phyloP scores from a whole-genome alignment of 345 rosid genomes.

The Dovyalis caffra region DNA sequence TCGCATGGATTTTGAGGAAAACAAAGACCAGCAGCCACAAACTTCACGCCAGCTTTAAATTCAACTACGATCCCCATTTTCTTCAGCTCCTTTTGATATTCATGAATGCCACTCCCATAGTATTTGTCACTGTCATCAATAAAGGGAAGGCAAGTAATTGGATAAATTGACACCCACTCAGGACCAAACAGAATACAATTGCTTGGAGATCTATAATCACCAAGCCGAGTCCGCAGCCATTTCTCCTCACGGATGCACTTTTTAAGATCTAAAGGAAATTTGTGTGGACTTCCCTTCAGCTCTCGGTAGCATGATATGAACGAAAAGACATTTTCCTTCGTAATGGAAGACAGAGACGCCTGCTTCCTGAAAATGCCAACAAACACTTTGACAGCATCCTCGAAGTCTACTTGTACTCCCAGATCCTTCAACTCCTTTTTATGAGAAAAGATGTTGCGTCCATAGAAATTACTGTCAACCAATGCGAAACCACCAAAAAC shows the following conservation, averaged over 20 bases:
- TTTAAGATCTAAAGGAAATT: conserved; percentile 35
- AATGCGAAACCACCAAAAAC: conserved; percentile 49
- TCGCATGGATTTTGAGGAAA: conserved; percentile 30
- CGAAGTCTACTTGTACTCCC: conserved; percentile 48
- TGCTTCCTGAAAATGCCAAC: conserved; percentile 31
- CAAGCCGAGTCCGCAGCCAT: conserved; percentile 62
- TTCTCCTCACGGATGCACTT: conserved; percentile 32
- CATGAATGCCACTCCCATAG: conserved; percentile 46
- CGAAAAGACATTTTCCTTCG: conserved; percentile 31
- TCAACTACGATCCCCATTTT: conserved; percentile 41
- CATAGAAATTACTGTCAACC: conserved; percentile 42
- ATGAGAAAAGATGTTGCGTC: conserved; percentile 24
- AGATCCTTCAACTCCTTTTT: conserved; percentile 42
- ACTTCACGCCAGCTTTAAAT: conserved; percentile 44
- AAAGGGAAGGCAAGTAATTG: conserved; percentile 54
- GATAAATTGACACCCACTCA: conserved; percentile 53
- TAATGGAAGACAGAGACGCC: conserved; percentile 32
- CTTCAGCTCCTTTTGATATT: conserved; percentile 48
- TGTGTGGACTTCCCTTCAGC: conserved; percentile 16
- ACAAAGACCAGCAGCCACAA: conserved; percentile 40
- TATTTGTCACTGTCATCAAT: conserved; percentile 47
- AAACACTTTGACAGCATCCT: conserved; percentile 44
- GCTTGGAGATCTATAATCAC: conserved; percentile 50
- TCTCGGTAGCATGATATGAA: conserved; percentile 47
- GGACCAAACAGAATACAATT: conserved; percentile 57